phyloP scores from a whole-genome alignment of 495 filamentous ascomycete species.

The Talaromyces nanjingensis region DNA sequence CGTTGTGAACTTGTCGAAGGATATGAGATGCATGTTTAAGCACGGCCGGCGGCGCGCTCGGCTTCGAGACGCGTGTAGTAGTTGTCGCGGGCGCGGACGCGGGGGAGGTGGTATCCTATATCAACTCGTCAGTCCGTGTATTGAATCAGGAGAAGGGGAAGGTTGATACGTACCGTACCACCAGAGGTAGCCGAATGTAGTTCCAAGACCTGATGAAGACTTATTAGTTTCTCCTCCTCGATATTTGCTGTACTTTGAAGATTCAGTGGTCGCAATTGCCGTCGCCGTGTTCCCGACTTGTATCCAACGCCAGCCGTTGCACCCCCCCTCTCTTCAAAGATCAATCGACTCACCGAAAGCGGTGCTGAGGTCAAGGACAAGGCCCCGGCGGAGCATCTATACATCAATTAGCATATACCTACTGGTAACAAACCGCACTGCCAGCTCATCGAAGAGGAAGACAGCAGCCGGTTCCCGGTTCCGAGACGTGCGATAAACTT shows the following conservation, averaged over 20 bases:
- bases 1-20: neutral
- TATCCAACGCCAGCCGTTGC: neutral
- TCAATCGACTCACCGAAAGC: constrained; percentile 56
- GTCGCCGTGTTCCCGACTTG: neutral
- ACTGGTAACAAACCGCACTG: neutral
- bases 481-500: constrained; percentile 17
- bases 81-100: constrained; percentile 64
- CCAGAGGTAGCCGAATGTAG: constrained; percentile 64
- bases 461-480: constrained; percentile 4
- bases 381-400: constrained; percentile 65
- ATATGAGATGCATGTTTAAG: neutral
- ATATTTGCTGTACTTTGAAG: neutral
- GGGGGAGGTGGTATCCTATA: constrained; percentile 71
- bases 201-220: constrained; percentile 50
- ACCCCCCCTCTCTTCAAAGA: neutral
- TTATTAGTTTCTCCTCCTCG: neutral
- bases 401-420: neutral
- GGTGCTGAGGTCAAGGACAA: constrained; percentile 74
- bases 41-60: constrained; percentile 41
- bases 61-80: constrained; percentile 74
- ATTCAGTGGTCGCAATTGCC: neutral
- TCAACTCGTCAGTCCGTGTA: neutral
- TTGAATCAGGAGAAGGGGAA: neutral
- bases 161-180: constrained; percentile 66
- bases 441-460: neutral